Conservation (phyloP, 768 basidiomycete species). For the Naganishia onofrii region DNA sequence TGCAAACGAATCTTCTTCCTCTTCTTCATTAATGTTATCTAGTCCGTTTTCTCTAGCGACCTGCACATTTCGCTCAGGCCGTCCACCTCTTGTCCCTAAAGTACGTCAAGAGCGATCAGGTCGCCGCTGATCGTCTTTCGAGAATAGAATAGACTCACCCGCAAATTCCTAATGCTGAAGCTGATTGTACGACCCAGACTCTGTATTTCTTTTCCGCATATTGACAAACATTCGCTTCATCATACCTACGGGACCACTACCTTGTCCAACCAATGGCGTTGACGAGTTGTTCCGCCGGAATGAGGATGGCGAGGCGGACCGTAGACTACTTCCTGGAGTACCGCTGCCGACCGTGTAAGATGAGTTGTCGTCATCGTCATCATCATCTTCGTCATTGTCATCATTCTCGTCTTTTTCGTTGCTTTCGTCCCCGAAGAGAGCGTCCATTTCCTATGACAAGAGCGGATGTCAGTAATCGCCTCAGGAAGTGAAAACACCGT, state of each 20-base stretch:
- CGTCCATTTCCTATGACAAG: constrained; percentile 45
- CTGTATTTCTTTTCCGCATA: constrained; percentile 14
- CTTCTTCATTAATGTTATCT: constrained; percentile 6
- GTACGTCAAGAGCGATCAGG: not conserved
- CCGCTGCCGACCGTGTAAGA: constrained; percentile 17
- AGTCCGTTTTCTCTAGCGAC: not conserved
- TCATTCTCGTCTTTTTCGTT: constrained; percentile 41
- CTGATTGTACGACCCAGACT: not conserved
- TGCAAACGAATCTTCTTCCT: constrained; percentile 11
- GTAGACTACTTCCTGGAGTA: constrained; percentile 21
- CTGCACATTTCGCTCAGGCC: not conserved
- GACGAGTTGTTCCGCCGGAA: constrained; percentile 17
- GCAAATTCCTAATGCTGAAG: constrained; percentile 25
- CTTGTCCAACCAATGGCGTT: constrained; percentile 21
- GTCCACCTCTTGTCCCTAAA: constrained; percentile 11
- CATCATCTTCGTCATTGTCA: constrained; percentile 34
- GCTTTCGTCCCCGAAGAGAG: constrained; percentile 43
- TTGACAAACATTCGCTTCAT: constrained; percentile 22
- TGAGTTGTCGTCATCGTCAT: constrained; percentile 33
- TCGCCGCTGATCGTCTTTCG: not conserved
- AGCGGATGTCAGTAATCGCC: constrained; percentile 3
- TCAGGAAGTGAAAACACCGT: not conserved
- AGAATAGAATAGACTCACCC: constrained; percentile 7
- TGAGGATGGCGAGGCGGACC: constrained; percentile 9
- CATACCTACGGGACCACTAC: constrained; percentile 15